A percentile compares a stretch with the other conserved stretches of the same genome.
phyloP scores from a whole-genome alignment of 2,329 filamentous ascomycete species.

The Malbranchea cinnamomea region DNA sequence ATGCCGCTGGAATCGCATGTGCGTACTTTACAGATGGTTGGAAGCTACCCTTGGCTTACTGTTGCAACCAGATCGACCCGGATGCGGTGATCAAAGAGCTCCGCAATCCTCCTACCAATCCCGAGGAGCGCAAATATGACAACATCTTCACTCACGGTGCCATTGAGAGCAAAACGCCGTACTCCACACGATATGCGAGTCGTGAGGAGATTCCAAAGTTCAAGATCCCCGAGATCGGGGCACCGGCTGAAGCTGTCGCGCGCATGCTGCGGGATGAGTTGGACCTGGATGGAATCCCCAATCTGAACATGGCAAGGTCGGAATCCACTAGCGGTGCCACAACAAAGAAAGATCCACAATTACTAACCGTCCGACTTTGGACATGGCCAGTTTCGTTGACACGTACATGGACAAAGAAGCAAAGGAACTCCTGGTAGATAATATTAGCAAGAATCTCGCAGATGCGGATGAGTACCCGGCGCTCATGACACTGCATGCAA shows the following conservation, averaged over 20 bases:
- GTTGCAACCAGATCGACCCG: slow-evolving; percentile 13
- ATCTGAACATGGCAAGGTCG: slow-evolving; percentile 49
- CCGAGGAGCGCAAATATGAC: slow-evolving; percentile 13
- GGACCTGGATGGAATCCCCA: slow-evolving; percentile 50
- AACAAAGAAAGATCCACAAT: neutral
- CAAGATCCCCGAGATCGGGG: slow-evolving; percentile 18
- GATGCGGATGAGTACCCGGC: slow-evolving; percentile 53
- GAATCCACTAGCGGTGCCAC: neutral
- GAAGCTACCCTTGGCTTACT: no score
- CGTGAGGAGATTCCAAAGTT: slow-evolving; percentile 21
- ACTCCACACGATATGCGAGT: slow-evolving; percentile 20
- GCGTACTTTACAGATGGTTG: no score
- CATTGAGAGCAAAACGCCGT: slow-evolving; percentile 16
- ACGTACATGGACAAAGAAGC: slow-evolving; percentile 59
- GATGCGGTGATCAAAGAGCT: slow-evolving; percentile 16
- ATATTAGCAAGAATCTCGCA: slow-evolving; percentile 56
- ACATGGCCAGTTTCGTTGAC: slow-evolving; percentile 42
- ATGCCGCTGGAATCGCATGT: no score
- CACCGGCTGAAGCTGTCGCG: slow-evolving; percentile 44
- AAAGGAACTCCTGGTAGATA: slow-evolving; percentile 49
- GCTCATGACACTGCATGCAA: slow-evolving; percentile 45
- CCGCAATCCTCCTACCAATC: slow-evolving; percentile 12
- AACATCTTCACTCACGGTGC: slow-evolving; percentile 16
- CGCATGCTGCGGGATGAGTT: slow-evolving; percentile 50
- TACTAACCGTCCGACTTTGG: slow-evolving; percentile 5